A percentile compares a stretch with the other conserved stretches of the same genome.
Conservation (phyloP, 768 basidiomycete species). For the Podaxis sp. region DNA sequence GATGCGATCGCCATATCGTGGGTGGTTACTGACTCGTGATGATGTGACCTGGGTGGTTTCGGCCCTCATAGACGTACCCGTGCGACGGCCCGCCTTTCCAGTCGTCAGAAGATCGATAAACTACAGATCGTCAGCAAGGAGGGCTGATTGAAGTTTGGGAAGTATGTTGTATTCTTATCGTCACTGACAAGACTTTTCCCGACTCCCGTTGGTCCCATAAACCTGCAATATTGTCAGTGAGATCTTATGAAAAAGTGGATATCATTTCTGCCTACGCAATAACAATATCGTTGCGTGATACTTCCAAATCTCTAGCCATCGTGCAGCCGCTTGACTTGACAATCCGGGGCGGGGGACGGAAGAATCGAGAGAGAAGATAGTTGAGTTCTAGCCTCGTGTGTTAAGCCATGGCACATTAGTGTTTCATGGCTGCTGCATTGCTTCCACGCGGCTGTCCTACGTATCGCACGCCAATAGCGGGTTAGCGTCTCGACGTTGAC, state of each 20-base stretch:
- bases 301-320: neutral
- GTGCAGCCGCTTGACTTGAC: neutral
- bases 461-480: neutral
- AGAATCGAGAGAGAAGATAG: neutral
- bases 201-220: conserved; percentile 4
- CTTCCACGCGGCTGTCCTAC: neutral
- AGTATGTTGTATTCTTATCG: neutral
- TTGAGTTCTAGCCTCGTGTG: neutral
- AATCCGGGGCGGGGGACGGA: neutral
- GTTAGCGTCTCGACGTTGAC: neutral
- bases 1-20: neutral
- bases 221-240: neutral
- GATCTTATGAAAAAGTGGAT: neutral
- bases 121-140: neutral
- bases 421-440: neutral
- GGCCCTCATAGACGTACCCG: neutral
- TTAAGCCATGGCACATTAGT: neutral
- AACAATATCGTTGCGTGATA: neutral
- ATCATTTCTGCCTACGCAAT: neutral
- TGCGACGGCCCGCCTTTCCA: neutral
- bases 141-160: neutral
- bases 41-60: neutral
- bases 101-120: conserved; percentile 6
- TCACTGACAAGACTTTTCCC: conserved; percentile 9
- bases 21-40: neutral